Conservation (phyloP, 257 asterid genomes). For the Lycium barbarum region DNA sequence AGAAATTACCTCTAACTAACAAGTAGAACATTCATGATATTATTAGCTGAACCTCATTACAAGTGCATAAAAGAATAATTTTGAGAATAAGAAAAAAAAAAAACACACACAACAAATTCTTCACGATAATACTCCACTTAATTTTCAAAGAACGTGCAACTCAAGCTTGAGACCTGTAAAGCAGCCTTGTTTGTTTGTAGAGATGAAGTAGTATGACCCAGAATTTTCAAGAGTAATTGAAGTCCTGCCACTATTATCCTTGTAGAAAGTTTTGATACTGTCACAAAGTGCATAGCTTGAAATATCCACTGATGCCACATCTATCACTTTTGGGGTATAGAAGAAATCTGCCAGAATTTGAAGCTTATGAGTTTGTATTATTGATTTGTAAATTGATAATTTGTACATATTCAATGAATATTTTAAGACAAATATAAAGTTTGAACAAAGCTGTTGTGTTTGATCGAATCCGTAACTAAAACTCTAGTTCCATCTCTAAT, state of each 20-base stretch:
- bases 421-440: background rate
- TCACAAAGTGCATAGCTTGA: slow-evolving; percentile 29
- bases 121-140: background rate
- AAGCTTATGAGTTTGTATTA: background rate
- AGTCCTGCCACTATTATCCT: slow-evolving; percentile 13
- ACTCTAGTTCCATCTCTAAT: background rate
- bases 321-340: background rate
- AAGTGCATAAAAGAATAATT: slow-evolving; percentile 12
- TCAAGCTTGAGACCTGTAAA: slow-evolving; percentile 21
- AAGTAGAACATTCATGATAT: background rate
- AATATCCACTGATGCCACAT: slow-evolving; percentile 27
- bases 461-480: background rate
- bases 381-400: no score
- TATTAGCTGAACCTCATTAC: background rate
- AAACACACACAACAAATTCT: background rate
- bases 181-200: slow-evolving; percentile 2
- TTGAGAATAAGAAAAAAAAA: background rate
- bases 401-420: background rate
- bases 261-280: background rate
- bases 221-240: slow-evolving; percentile 18
- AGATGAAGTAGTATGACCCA: slow-evolving; percentile 14
- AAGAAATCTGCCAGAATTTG: background rate
- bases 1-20: background rate
- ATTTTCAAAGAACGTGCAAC: slow-evolving; percentile 4
- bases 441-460: background rate